These are phyloP conservation scores for Diaporthe ampelina DNA, from an alignment of 2,329 filamentous ascomycete genomes.

Conservation along the genomic window DNA sequence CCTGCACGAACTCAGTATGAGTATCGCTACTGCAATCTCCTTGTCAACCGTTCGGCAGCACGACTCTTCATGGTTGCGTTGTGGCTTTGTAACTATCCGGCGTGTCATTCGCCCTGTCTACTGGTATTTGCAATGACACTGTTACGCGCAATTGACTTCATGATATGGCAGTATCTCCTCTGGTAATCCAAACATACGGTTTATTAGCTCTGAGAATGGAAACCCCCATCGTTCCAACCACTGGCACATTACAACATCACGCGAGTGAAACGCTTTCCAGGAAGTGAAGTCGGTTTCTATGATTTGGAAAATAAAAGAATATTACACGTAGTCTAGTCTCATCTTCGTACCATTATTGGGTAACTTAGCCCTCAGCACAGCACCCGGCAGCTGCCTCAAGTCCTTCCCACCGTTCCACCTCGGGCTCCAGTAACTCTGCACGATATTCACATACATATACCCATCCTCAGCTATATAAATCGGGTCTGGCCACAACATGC, in stretches of 20 bases:
- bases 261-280: not conserved
- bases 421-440: constrained; percentile 34
- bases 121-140: no score
- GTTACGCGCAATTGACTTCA: no score
- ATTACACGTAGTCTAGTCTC: constrained; percentile 56
- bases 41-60: not conserved
- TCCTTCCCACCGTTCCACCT: constrained; percentile 34
- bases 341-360: constrained; percentile 33
- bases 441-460: constrained; percentile 29
- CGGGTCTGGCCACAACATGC: constrained; percentile 31
- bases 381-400: constrained; percentile 31
- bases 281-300: not conserved
- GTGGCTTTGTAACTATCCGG: no score
- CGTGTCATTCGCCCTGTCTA: no score
- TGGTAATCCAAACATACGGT: no score
- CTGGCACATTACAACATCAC: no score
- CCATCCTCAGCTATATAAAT: constrained; percentile 29
- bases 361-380: constrained; percentile 26
- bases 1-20: not conserved
- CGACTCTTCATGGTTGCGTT: no score
- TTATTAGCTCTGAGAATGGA: no score
- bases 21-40: not conserved
- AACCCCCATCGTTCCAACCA: no score
- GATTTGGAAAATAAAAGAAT: constrained; percentile 49
- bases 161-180: no score